Percentiles rank a stretch among this genome's conserved stretches.
phyloP scores from a whole-genome alignment of 768 basidiomycete species.

The Psilocybe tampanensis region DNA sequence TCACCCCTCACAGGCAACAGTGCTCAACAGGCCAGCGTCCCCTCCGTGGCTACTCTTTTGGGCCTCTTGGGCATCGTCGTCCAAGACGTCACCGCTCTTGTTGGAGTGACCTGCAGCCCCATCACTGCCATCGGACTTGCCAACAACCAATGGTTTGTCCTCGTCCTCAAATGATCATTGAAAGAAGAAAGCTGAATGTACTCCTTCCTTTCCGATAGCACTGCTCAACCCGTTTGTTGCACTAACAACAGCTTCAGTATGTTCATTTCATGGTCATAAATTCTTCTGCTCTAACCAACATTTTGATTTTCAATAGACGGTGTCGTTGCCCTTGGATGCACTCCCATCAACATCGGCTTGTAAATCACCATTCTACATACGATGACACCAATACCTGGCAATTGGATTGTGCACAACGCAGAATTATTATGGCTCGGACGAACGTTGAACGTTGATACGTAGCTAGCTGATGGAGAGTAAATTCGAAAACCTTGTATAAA shows the following conservation, averaged over 20 bases:
- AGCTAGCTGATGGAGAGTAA: neutral
- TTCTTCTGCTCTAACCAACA: neutral
- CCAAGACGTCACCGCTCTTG: conserved; percentile 11
- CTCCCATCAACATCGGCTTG: conserved; percentile 27
- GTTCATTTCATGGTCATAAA: neutral
- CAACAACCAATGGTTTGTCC: conserved; percentile 14
- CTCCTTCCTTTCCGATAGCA: conserved; percentile 2
- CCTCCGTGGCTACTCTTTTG: conserved; percentile 12
- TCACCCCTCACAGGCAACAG: conserved; percentile 15
- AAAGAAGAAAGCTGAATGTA: neutral
- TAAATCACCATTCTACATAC: conserved; percentile 3
- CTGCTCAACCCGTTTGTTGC: conserved; percentile 29
- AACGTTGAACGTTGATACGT: neutral
- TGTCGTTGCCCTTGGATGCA: conserved; percentile 30
- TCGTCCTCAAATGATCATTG: neutral
- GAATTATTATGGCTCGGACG: neutral
- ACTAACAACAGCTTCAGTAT: conserved; percentile 26
- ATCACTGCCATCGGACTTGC: conserved; percentile 18
- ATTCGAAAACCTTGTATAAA: no score
- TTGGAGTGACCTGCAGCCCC: conserved; percentile 22
- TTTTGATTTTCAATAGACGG: conserved; percentile 13
- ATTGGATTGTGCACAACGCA: neutral
- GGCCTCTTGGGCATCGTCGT: conserved; percentile 21
- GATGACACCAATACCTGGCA: neutral
- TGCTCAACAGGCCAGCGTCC: conserved; percentile 4